phyloP scores from a whole-genome alignment of 805 yeast species.

The Barnettozyma sucrosica region DNA sequence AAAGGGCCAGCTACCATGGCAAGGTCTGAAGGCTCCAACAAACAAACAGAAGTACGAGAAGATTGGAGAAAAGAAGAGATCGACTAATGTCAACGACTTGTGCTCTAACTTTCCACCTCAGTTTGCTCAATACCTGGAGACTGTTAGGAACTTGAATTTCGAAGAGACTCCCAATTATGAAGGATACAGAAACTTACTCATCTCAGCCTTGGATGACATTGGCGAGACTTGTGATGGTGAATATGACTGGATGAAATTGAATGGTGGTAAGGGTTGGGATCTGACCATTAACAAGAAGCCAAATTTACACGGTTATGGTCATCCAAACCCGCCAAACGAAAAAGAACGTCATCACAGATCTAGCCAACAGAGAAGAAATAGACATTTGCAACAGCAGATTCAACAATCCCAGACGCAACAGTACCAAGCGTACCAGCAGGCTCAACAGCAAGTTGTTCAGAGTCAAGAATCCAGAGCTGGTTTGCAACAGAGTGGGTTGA shows the following conservation, averaged over 20 bases:
- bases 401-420: slow-evolving; percentile 19
- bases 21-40: slow-evolving; percentile 85
- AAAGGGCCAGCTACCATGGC: slow-evolving; percentile 83
- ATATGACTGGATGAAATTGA: slow-evolving; percentile 78
- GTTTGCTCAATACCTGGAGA: slow-evolving; percentile 66
- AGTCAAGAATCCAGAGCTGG: slow-evolving; percentile 16
- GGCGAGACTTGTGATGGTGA: slow-evolving; percentile 59
- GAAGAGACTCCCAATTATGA: slow-evolving; percentile 79
- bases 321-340: slow-evolving; percentile 47
- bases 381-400: slow-evolving; percentile 25
- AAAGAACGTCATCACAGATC: slow-evolving; percentile 26
- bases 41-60: slow-evolving; percentile 78
- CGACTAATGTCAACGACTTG: slow-evolving; percentile 54
- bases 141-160: slow-evolving; percentile 63
- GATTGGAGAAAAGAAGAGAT: slow-evolving; percentile 74
- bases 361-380: slow-evolving; percentile 25
- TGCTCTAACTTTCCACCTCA: slow-evolving; percentile 64
- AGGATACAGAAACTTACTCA: slow-evolving; percentile 55
- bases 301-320: slow-evolving; percentile 77
- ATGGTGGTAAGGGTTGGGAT: slow-evolving; percentile 81
- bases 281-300: slow-evolving; percentile 69
- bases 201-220: slow-evolving; percentile 49
- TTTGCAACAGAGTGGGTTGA: slow-evolving; percentile 9
- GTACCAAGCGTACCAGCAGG: slow-evolving; percentile 15
- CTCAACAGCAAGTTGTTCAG: slow-evolving; percentile 14